A percentile compares a stretch with the other conserved stretches of the same genome.
phyloP scores from a whole-genome alignment of 257 asterid species.

The Ballota nigra region DNA sequence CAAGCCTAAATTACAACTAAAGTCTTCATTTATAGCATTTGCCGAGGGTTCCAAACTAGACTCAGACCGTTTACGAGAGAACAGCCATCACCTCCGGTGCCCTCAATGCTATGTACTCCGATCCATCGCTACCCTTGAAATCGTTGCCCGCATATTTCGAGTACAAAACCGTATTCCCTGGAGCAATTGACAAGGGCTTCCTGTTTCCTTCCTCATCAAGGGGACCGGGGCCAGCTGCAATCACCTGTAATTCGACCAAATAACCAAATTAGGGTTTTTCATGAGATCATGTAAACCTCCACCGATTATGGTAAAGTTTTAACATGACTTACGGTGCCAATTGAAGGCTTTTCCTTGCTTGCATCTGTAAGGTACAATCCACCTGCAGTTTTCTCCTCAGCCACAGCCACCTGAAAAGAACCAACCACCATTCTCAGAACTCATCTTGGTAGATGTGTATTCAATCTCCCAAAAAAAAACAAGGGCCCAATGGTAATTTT shows the following conservation, averaged over 20 bases:
- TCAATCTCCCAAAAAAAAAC: background rate
- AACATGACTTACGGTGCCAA: slow-evolving; percentile 62
- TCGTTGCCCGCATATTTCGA: slow-evolving; percentile 93
- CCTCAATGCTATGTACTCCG: slow-evolving; percentile 66
- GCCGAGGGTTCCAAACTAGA: background rate
- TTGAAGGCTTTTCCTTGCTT: slow-evolving; percentile 88
- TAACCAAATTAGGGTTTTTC: background rate
- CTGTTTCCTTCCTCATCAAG: slow-evolving; percentile 84
- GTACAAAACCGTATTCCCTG: slow-evolving; percentile 76
- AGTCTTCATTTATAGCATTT: slow-evolving; percentile 11
- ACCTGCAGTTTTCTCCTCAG: slow-evolving; percentile 84
- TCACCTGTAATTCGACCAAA: slow-evolving; percentile 42
- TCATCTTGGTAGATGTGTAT: background rate
- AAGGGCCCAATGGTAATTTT: background rate
- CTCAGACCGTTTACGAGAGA: slow-evolving; percentile 43
- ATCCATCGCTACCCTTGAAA: slow-evolving; percentile 75
- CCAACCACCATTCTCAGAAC: background rate
- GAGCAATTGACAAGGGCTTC: slow-evolving; percentile 58
- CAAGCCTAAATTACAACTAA: slow-evolving; percentile 21
- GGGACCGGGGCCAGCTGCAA: slow-evolving; percentile 90
- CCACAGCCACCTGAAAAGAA: slow-evolving; percentile 67
- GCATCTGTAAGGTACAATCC: slow-evolving; percentile 84
- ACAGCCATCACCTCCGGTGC: slow-evolving; percentile 84
- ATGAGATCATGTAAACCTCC: background rate
- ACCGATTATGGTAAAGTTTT: background rate